Evolutionary conservation across 495 filamentous ascomycete genomes (phyloP), one percentile per base, ranked within the genome.

Genomic region (Daldinia vernicosa): DNA sequence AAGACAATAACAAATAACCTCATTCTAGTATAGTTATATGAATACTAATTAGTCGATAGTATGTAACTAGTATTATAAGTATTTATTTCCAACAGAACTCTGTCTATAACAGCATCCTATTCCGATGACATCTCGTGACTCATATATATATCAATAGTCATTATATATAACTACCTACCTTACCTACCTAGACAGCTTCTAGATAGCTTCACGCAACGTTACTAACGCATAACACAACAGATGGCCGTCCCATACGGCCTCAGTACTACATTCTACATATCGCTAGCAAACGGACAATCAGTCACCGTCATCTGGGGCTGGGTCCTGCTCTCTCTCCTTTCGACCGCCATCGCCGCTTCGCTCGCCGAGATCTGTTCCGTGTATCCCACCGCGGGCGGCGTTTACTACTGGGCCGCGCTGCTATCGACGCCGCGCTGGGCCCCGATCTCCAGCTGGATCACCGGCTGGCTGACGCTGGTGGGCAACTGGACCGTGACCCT

Each of bases 291-390:
- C 70, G 89, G 90, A 43, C 87, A 90, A 74, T 84, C 84, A 32
- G 86, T 78, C 28, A 78, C 77, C 28, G 74, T 76, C 35, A 74
- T 76, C 35, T 70, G 80, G 17, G 88, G 88, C 55, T 90, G 88
- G 88, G 84, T 90, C 51, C 63, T 88, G 7, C 85, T 89, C 30
- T 84, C 85, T 24, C 82, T 89, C 69, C 84, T 90, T 68, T 83
- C 88, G 6, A 80, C 85, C 56, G 85, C 85, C 60, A 86, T 88
- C 62, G 88, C 86, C 55, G 75, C 87, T 2, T 81, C 84, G 19
- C 89, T 91, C 84, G 89, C 87, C 1, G 89, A 91, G 74, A 90
- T 91, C 66, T 87, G 89, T 26, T 88, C 86, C 2, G 88, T 88
- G 1, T 86, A 90, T 67, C 89, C 89, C 0, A 90, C 87, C 3